phyloP scores from a whole-genome alignment of 176 grass and related monocot species.

The Saccharum spontaneum region DNA sequence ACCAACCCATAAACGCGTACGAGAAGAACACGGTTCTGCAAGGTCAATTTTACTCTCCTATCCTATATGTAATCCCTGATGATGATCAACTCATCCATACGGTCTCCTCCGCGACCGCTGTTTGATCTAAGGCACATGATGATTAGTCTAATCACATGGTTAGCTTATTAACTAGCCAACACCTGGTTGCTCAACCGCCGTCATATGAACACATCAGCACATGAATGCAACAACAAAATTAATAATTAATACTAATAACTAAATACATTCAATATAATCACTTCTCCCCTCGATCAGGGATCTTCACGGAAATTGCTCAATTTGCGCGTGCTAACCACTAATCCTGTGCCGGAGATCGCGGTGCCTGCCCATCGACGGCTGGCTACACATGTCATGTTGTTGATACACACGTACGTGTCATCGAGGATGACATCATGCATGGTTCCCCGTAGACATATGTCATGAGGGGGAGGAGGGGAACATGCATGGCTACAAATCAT shows the following conservation, averaged over 20 bases:
- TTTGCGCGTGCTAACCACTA: neutral
- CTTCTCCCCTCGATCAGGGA: neutral
- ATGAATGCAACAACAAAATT: too few species aligned
- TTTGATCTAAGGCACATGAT: neutral
- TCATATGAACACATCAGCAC: neutral
- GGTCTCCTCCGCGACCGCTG: too few species aligned
- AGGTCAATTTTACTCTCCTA: too few species aligned
- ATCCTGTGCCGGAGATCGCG: slow-evolving; percentile 1
- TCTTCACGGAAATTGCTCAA: slow-evolving; percentile 6
- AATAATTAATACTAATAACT: too few species aligned
- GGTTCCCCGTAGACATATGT: slow-evolving; percentile 16
- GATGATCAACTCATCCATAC: too few species aligned
- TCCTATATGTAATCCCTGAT: too few species aligned
- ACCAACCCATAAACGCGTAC: too few species aligned
- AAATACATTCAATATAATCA: too few species aligned
- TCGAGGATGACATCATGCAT: neutral
- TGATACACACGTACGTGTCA: neutral
- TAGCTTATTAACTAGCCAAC: neutral
- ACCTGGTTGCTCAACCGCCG: neutral
- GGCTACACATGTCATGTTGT: neutral
- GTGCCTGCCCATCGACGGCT: neutral
- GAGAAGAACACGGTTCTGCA: too few species aligned
- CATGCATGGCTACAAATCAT: slow-evolving; percentile 46
- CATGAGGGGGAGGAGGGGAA: neutral
- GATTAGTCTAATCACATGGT: neutral